Base-by-base conservation (phyloP, 2,329 filamentous ascomycete genomes). In the Metarhizium album region DNA sequence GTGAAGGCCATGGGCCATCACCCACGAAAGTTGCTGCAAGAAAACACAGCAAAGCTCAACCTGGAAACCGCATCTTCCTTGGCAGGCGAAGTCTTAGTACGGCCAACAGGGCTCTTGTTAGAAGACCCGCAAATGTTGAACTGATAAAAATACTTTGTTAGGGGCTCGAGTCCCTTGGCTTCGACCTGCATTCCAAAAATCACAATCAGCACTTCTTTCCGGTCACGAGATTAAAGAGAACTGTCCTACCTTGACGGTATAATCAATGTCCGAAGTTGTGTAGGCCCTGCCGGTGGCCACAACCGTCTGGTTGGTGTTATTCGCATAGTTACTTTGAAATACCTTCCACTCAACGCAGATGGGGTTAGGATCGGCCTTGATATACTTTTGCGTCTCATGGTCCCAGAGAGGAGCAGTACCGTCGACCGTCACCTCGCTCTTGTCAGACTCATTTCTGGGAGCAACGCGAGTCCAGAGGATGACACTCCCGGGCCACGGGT, bases 211-310 rank as follows among this genome's bases (percentile, higher is more conserved):
- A 27, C 22, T 11, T 43, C 4, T 18, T 6, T 24, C 24, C 29
- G 7, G 5, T 11, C 6, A 3, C 18, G 5, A 2, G 9, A 22
- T 20, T 29, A 2, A 14, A 6, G 8, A 1, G 8, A 1, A 8
- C 1, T 0, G 0, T 1, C 1, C 11, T 3, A 80, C 80, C 73
- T 87, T 87, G 53, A 88, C 70, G 0, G 85, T 89, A 61, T 83
- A 90, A 61, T 90, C 86, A 46, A 89, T 79, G 61, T 89, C 85
- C 1, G 79, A 84, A 35, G 76, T 85, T 0, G 86, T 89, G 60
- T 82, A 87, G 1, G 75, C 82, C 35, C 67, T 76, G 4, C 85
- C 85, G 1, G 69, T 70, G 47, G 75, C 71, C 2, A 79, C 77
- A 7, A 78, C 67, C 2, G 69, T 59, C 11, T 66, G 65, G 4